Base-by-base conservation (phyloP, 2,329 filamentous ascomycete species). In the Colletotrichum sp. region DNA sequence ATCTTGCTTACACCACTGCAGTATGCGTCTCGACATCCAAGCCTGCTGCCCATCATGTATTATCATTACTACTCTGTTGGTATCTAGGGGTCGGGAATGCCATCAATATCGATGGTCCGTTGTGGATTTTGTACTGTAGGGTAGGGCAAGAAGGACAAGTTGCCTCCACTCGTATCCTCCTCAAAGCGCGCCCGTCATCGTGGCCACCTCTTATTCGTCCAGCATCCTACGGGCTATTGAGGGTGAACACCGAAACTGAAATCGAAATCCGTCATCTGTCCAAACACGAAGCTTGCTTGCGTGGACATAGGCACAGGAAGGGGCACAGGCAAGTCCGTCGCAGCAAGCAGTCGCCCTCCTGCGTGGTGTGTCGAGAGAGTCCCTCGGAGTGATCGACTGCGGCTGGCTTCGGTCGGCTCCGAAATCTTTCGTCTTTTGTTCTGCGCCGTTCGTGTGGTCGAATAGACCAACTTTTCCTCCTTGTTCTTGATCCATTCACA, bases 401-500 rank as follows among this genome's bases (percentile, higher is more conserved):
- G 62, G 13, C 24, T 47, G 24, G 36, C 21, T 21, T 55, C 38
- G 18, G n/a, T 33, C 16, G 15, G 64, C n/a, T 31, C 33, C 16
- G 33, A 54, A 18, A 31, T 21, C 36, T 72, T 57, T 57, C 29
- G 34, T 18, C 34, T 66, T 57, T 74, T 75, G 27, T 36, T 71
- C 36, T 31, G 29, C 6, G 47, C 15, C 13, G 43, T 70, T 21
- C 51, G 61, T 9, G 43, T 13, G 12, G 51, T 12, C 12, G 33
- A 24, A 15, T 33, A 38, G 4, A 27, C 8, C 6, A 15, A 24
- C 7, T 21, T 13, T 3, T 24, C 55, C 3, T 55, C 47, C 16
- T 57, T 38, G 5, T 27, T 36, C 3, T 66, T 16, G 13, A 61
- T 64, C 84, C 84, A 86, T 75, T 87, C 83, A 73, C 84, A 87